Percentiles rank a stretch among this genome's conserved stretches.
These are phyloP conservation scores for Aureobasidium sp. DNA, from an alignment of 2,329 filamentous ascomycete species.

Conservation along the genomic window DNA sequence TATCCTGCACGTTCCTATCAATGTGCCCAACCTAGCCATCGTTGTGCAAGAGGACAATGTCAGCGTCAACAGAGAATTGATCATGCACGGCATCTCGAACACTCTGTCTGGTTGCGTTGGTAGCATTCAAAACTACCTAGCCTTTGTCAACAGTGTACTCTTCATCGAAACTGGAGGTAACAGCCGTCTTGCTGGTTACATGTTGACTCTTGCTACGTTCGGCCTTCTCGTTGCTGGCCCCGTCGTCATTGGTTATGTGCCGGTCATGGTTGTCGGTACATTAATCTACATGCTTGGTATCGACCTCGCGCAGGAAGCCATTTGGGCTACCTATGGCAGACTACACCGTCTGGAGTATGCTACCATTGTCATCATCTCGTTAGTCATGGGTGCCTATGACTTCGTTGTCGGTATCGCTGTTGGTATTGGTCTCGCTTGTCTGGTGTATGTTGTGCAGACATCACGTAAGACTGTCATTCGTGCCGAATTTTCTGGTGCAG, in stretches of 20 bases:
- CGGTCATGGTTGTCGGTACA: conserved; percentile 92
- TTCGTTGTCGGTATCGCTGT: conserved; percentile 92
- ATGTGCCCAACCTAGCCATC: conserved; percentile 86
- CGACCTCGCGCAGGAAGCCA: conserved; percentile 78
- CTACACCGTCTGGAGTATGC: conserved; percentile 80
- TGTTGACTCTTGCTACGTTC: conserved; percentile 73
- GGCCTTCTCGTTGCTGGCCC: conserved; percentile 80
- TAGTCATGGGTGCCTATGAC: conserved; percentile 95
- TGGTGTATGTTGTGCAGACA: conserved; percentile 84
- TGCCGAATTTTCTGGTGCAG: conserved; percentile 79
- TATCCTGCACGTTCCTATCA: conserved; percentile 93
- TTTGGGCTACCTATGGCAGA: conserved; percentile 83
- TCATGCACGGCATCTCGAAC: conserved; percentile 89
- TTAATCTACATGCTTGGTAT: conserved; percentile 94
- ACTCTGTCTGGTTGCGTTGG: conserved; percentile 76
- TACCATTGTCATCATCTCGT: conserved; percentile 78
- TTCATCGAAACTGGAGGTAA: conserved; percentile 91
- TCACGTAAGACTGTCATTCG: conserved; percentile 83
- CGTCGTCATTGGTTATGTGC: conserved; percentile 83
- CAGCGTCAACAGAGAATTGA: conserved; percentile 81
- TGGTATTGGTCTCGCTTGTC: conserved; percentile 83
- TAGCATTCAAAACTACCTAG: conserved; percentile 91
- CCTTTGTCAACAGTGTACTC: conserved; percentile 95
- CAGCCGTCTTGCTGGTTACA: conserved; percentile 72
- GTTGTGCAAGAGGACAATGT: conserved; percentile 88